Conservation (phyloP, 2,329 filamentous ascomycete species). For the Tolypocladium album region DNA sequence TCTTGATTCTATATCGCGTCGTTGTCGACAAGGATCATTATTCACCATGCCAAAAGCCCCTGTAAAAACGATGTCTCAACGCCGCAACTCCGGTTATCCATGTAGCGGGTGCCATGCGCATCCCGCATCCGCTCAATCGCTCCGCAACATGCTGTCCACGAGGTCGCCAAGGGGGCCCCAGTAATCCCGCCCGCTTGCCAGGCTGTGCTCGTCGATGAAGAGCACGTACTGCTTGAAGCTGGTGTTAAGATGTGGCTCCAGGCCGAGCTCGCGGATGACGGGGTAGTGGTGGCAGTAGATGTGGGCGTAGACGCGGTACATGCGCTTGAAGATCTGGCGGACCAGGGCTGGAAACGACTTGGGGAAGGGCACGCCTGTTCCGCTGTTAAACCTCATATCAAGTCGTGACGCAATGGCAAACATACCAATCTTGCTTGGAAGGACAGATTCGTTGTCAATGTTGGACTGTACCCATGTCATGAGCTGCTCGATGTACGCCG, state of each 20-base stretch:
- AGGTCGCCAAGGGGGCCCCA: conserved; percentile 93
- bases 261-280: conserved; percentile 84
- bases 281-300: conserved; percentile 99
- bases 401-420: background rate
- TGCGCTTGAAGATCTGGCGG: conserved; percentile 94
- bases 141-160: conserved; percentile 95
- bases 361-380: conserved; percentile 77
- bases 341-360: conserved; percentile 83
- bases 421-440: conserved; percentile 83
- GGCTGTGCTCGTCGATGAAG: conserved; percentile 91
- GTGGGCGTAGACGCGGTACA: conserved; percentile 97
- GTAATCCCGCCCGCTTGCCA: conserved; percentile 91
- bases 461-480: conserved; percentile 95
- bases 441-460: conserved; percentile 90
- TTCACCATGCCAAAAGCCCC: background rate
- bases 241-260: conserved; percentile 96
- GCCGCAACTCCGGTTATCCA: conserved; percentile 9
- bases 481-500: conserved; percentile 94
- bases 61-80: conserved; percentile 7
- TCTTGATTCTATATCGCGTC: background rate
- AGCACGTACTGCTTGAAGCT: conserved; percentile 99
- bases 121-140: conserved; percentile 47
- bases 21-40: background rate
- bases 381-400: conserved; percentile 5
- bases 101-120: background rate